phyloP scores from a whole-genome alignment of 1,284 basidiomycete genomes.

The Heterobasidion annosum region DNA sequence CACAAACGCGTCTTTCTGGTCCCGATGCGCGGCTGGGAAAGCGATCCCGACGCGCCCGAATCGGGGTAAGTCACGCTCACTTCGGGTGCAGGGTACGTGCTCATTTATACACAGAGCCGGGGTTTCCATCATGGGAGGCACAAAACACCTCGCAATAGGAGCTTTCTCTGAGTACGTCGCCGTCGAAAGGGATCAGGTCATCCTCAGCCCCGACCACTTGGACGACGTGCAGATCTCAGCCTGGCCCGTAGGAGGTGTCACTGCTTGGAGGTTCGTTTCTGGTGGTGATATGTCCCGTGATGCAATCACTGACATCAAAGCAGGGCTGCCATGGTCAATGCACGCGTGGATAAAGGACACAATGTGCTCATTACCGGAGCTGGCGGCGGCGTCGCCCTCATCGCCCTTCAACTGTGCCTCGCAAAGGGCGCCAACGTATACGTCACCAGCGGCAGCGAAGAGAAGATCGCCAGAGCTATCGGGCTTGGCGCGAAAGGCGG shows the following conservation, averaged over 20 bases:
- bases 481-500: conserved; percentile 73
- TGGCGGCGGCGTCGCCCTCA: conserved; percentile 77
- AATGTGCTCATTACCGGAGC: conserved; percentile 76
- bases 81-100: conserved; percentile 4
- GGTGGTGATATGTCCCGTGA: not conserved
- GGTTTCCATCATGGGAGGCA: conserved; percentile 56
- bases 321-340: conserved; percentile 70
- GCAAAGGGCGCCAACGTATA: conserved; percentile 75
- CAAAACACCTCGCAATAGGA: conserved; percentile 42
- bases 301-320: not conserved
- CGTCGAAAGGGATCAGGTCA: conserved; percentile 62
- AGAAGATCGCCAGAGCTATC: conserved; percentile 65
- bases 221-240: conserved; percentile 64
- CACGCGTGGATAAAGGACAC: conserved; percentile 50
- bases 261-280: conserved; percentile 66
- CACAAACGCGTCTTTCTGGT: conserved; percentile 63
- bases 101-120: conserved; percentile 18
- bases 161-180: conserved; percentile 75
- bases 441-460: conserved; percentile 68
- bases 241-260: conserved; percentile 72
- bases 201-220: conserved; percentile 62
- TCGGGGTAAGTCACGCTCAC: conserved; percentile 16
- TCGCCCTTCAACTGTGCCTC: conserved; percentile 70
- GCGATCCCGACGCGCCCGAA: conserved; percentile 52
- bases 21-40: conserved; percentile 72